Evolutionary conservation across 2,329 filamentous ascomycete genomes (phyloP).

Genomic region (Penicillium carneum): DNA sequence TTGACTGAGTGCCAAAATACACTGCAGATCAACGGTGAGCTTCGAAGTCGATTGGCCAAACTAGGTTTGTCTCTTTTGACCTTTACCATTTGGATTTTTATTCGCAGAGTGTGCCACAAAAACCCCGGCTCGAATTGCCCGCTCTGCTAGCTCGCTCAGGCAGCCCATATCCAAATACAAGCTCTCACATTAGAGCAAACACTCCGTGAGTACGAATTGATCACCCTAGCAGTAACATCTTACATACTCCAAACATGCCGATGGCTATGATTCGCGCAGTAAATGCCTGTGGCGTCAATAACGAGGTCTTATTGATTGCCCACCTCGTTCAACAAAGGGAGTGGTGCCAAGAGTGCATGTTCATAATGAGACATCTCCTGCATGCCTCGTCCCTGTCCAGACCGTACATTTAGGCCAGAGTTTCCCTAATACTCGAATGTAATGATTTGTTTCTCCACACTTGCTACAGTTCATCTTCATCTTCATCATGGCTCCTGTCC

Average conservation of each 20-base stretch:
- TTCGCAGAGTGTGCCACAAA: not conserved
- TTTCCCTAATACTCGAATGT: not conserved
- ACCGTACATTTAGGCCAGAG: conserved; percentile 9
- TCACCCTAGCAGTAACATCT: not conserved
- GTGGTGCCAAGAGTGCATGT: conserved; percentile 3
- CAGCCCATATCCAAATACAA: conserved; percentile 23
- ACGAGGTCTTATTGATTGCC: conserved; percentile 19
- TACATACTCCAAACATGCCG: not conserved
- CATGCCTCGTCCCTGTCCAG: not conserved
- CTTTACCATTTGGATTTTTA: not conserved
- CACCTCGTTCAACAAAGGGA: conserved; percentile 22
- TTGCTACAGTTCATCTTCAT: not conserved
- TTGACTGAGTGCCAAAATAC: not conserved
- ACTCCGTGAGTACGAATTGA: not conserved
- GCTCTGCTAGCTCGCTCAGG: conserved; percentile 5
- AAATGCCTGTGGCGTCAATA: not conserved
- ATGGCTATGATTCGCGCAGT: conserved; percentile 1
- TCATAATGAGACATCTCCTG: conserved; percentile 7
- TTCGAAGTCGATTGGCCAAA: not conserved
- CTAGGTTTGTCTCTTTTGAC: not conserved
- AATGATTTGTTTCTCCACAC: not conserved
- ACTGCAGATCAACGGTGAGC: not conserved
- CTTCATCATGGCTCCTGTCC: conserved; percentile 22
- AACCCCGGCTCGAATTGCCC: conserved; percentile 16
- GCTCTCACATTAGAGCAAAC: conserved; percentile 14